phyloP scores from a whole-genome alignment of 1,139 yeast species.

The Spencermartinsiella ligniputridi region DNA sequence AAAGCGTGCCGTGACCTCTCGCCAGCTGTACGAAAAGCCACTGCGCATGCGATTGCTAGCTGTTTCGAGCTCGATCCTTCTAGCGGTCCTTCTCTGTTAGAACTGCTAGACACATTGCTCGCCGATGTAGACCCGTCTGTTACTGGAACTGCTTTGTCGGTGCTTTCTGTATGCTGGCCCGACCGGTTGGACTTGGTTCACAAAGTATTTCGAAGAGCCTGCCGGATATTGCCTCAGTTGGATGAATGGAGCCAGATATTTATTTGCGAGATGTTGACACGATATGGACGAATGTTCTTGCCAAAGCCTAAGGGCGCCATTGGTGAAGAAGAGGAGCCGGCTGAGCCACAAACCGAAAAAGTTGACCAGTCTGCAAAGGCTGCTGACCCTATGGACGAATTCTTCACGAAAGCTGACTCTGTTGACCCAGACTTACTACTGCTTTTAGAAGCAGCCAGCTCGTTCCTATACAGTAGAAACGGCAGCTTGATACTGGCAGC shows the following conservation, averaged over 20 bases:
- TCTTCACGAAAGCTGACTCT: background rate
- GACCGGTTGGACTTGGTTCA: constrained; percentile 65
- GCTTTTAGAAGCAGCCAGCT: constrained; percentile 45
- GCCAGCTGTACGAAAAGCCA: constrained; percentile 71
- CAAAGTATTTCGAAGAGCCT: constrained; percentile 59
- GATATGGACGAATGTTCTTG: constrained; percentile 60
- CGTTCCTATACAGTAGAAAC: constrained; percentile 48
- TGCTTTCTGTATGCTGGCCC: constrained; percentile 52
- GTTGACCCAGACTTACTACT: constrained; percentile 54
- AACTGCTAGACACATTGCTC: constrained; percentile 49
- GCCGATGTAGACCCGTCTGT: constrained; percentile 65
- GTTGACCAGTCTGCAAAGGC: constrained; percentile 9
- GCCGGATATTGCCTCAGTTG: constrained; percentile 49
- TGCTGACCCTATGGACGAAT: background rate
- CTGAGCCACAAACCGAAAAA: constrained; percentile 1
- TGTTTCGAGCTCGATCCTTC: constrained; percentile 46
- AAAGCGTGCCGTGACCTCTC: constrained; percentile 68
- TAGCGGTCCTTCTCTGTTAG: constrained; percentile 44
- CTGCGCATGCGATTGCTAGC: constrained; percentile 73
- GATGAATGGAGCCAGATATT: constrained; percentile 76
- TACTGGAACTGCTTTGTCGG: constrained; percentile 61
- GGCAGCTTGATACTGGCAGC: constrained; percentile 63
- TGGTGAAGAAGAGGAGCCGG: constrained; percentile 1
- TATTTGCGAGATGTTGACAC: constrained; percentile 58
- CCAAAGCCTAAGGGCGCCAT: constrained; percentile 41